phyloP scores from a whole-genome alignment of 2,329 filamentous ascomycete genomes.

The Xylariaceae sp. region DNA sequence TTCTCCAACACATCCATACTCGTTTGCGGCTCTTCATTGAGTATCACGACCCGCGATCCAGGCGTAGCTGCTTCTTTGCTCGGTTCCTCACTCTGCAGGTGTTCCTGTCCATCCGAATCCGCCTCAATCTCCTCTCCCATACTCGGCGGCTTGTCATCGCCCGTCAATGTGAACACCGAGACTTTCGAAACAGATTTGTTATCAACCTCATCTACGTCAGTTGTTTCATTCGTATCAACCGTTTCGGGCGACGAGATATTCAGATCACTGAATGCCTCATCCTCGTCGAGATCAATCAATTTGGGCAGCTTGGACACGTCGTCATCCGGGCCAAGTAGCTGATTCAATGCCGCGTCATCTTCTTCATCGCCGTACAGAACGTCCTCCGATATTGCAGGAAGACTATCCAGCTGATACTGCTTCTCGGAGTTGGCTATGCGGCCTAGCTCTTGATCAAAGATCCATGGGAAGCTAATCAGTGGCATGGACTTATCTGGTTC shows the following conservation, averaged over 20 bases:
- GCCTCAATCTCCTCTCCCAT: too few relatives aligned
- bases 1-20: conserved; percentile 29
- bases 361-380: conserved; percentile 12
- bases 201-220: too few relatives aligned
- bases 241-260: background rate
- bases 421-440: conserved; percentile 56
- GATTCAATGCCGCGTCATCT: conserved; percentile 22
- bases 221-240: conserved; percentile 8
- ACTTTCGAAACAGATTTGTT: too few relatives aligned
- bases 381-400: conserved; percentile 17
- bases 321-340: conserved; percentile 18
- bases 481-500: conserved; percentile 54
- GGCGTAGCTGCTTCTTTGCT: background rate
- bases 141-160: too few relatives aligned
- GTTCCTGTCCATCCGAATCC: too few relatives aligned
- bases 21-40: conserved; percentile 32
- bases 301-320: conserved; percentile 5
- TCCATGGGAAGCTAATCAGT: conserved; percentile 89
- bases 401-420: conserved; percentile 18
- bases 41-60: background rate
- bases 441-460: conserved; percentile 70
- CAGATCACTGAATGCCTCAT: background rate
- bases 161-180: too few relatives aligned
- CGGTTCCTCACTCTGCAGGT: background rate
- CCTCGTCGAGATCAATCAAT: conserved; percentile 34